Evolutionary conservation across 305 asterid genomes (phyloP), one percentile per base, ranked within the genome.

Genomic region (Vinca major): DNA sequence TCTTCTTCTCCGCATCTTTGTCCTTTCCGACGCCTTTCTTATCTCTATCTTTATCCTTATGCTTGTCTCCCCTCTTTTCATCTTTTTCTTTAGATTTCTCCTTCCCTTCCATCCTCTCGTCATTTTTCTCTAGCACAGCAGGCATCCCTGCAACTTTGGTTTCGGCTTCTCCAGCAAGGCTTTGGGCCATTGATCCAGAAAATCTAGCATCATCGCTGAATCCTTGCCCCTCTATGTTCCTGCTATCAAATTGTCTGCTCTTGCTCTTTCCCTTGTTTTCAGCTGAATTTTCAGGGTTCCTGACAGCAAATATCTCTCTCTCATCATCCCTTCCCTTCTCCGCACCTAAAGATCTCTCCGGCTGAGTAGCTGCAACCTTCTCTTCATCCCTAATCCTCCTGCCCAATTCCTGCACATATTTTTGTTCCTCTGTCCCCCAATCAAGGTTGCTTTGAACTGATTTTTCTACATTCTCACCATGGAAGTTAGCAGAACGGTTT

Each of bases 311-410:
- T 70, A 77, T 73, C 17, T 72, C 71, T 47, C 71, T 62, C 68
- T 70, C 77, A 67, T 78, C 80, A 73, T 79, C 80, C 73, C 73
- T 76, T 55, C 72, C 77, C 55, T 58, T 72, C 72, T 71, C 69
- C 39, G 63, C 36, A 39, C 65, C 68, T 56, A 81, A 80, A 74
- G 73, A 70, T 68, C 70, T 71, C 72, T 77, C 86, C 62, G 74
- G 76, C 66, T 84, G 84, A 80, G 79, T 80, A 73, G 77, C 78
- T 16, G 71, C 65, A 65, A 79, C 78, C 69, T 73, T 82, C 58
- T 75, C 81, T 65, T 79, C 89, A 71, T 78, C 86, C 72, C 76
- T 83, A 72, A 75, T 80, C 79, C 95, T 83, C 83, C 84, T 76
- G 67, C 71, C 88, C 81, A 82, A 65, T 73, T 86, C 89, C 80